Conservation (phyloP, 257 asterid genomes). For the Fraxinus quadrangulata region DNA sequence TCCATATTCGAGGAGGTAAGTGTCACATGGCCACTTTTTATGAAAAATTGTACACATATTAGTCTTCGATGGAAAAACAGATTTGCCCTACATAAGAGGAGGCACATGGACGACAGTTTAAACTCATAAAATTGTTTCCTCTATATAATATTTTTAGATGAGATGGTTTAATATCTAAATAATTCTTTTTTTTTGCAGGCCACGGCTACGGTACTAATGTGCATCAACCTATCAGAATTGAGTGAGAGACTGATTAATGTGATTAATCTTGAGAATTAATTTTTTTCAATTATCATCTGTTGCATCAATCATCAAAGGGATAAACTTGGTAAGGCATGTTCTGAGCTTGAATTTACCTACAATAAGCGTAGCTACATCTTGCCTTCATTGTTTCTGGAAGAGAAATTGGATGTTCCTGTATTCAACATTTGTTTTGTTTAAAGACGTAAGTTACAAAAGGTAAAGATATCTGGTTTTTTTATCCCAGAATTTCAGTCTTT, state of each 20-base stretch:
- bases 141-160: background rate
- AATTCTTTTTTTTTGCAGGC: background rate
- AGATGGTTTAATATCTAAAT: background rate
- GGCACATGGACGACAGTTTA: no score
- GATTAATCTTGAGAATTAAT: conserved; percentile 3
- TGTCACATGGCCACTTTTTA: background rate
- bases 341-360: background rate
- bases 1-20: background rate
- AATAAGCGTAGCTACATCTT: background rate
- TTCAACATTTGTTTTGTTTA: no score
- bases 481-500: no score
- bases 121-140: background rate
- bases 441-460: no score
- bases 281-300: background rate
- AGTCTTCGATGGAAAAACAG: no score
- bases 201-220: conserved; percentile 22
- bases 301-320: background rate
- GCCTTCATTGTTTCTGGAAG: background rate
- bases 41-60: background rate
- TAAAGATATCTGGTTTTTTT: no score
- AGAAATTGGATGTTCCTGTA: no score
- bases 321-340: background rate
- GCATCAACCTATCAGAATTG: conserved; percentile 29
- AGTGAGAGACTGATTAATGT: conserved; percentile 20
- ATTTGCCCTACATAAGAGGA: no score